Conservation (phyloP, 2,329 filamentous ascomycete genomes). For the Ilyonectria sp. region DNA sequence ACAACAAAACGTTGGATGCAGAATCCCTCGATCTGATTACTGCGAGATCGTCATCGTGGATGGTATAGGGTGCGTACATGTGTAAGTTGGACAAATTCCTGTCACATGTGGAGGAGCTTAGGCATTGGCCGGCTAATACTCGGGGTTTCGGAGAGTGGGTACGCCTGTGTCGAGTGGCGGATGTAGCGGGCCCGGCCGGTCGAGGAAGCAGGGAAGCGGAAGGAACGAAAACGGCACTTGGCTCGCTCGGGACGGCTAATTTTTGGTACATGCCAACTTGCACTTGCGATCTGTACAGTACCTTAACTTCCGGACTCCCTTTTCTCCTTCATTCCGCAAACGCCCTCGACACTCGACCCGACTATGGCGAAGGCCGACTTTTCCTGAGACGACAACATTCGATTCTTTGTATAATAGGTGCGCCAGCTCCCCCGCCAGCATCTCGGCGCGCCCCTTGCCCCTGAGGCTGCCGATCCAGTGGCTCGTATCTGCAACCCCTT, state of each 20-base stretch:
- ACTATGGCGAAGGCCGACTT: slow-evolving; percentile 43
- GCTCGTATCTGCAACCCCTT: slow-evolving; percentile 38
- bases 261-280: slow-evolving; percentile 50
- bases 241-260: slow-evolving; percentile 38
- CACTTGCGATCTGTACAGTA: slow-evolving; percentile 48
- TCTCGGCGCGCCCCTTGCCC: slow-evolving; percentile 30
- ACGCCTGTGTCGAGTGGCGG: slow-evolving; percentile 31
- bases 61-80: slow-evolving; percentile 20
- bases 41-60: not conserved
- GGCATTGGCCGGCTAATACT: slow-evolving; percentile 37
- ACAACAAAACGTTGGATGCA: not conserved
- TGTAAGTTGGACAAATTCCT: slow-evolving; percentile 5
- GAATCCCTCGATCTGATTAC: not conserved
- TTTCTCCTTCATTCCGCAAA: slow-evolving; percentile 36
- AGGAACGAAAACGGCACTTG: slow-evolving; percentile 38
- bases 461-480: slow-evolving; percentile 34
- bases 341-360: slow-evolving; percentile 16
- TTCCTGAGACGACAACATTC: slow-evolving; percentile 32
- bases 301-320: slow-evolving; percentile 39
- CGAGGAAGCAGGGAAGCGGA: slow-evolving; percentile 32
- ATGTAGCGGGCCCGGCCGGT: slow-evolving; percentile 33
- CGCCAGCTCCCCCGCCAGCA: slow-evolving; percentile 17
- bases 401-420: slow-evolving; percentile 49
- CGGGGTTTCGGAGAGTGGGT: slow-evolving; percentile 29
- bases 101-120: slow-evolving; percentile 23